Evolutionary conservation across 306 rosid species (phyloP).

Genomic region (Gastrolobium villosum): DNA sequence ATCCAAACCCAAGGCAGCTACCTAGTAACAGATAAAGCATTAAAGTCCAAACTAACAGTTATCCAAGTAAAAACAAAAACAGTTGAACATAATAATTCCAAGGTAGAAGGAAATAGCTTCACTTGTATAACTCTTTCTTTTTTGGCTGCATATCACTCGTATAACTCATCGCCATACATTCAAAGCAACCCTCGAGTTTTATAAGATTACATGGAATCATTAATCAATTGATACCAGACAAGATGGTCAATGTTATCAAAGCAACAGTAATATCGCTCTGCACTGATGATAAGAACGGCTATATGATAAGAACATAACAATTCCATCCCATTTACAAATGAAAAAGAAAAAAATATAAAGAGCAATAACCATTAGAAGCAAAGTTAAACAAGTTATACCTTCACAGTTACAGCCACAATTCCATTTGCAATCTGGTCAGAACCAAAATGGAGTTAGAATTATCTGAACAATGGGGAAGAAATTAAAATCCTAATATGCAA

Average conservation of each 20-base stretch:
- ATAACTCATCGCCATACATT: conserved; percentile 21
- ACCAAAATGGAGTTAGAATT: conserved; percentile 47
- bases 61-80: conserved; percentile 38
- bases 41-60: conserved; percentile 41
- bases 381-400: conserved; percentile 65
- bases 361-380: conserved; percentile 30
- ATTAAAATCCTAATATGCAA: conserved; percentile 7
- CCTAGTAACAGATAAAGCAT: conserved; percentile 64
- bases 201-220: conserved; percentile 32
- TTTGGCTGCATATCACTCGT: conserved; percentile 26
- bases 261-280: conserved; percentile 14
- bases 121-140: conserved; percentile 8
- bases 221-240: conserved; percentile 34
- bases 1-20: conserved; percentile 96
- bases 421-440: conserved; percentile 76
- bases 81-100: conserved; percentile 38
- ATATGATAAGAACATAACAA: conserved; percentile 29
- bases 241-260: conserved; percentile 35
- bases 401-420: conserved; percentile 86
- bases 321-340: conserved; percentile 31
- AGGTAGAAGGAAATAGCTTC: conserved; percentile 38
- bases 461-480: conserved; percentile 13
- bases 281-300: conserved; percentile 23
- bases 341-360: conserved; percentile 15
- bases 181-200: conserved; percentile 39